Evolutionary conservation across 163 green algal species (phyloP).

Genomic region (Coccomyxa subellipsoidea): DNA sequence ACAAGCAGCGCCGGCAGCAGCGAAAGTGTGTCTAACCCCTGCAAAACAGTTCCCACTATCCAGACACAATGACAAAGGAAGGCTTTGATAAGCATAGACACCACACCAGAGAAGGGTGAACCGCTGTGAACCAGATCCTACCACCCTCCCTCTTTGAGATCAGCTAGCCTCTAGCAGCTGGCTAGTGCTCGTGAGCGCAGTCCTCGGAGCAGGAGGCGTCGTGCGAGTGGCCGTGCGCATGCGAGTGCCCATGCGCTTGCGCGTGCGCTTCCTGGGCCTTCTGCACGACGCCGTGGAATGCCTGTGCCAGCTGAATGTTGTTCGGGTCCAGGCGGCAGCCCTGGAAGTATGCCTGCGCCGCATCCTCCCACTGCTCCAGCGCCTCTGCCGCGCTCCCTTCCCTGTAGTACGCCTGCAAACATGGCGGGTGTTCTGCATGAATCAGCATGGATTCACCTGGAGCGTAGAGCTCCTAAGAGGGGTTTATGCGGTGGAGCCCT

Average conservation of each 20-base stretch:
- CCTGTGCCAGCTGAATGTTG: slow-evolving; percentile 28
- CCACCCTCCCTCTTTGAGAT: not conserved
- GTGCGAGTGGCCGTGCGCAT: not conserved
- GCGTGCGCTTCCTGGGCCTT: slow-evolving; percentile 13
- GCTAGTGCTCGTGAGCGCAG: not conserved
- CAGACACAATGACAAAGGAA: no score
- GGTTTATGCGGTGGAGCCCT: no score
- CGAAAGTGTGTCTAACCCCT: no score
- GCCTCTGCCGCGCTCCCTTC: slow-evolving; percentile 41
- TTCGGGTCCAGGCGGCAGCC: slow-evolving; percentile 36
- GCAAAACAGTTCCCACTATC: no score
- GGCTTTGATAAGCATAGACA: no score
- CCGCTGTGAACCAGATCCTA: no score
- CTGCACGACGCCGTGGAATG: slow-evolving; percentile 25
- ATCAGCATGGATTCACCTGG: no score
- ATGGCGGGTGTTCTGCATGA: not conserved
- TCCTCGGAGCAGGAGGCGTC: not conserved
- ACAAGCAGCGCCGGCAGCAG: no score
- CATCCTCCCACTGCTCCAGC: slow-evolving; percentile 44
- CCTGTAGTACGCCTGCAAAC: slow-evolving; percentile 49
- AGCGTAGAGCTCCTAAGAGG: no score
- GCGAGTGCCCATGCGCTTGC: not conserved
- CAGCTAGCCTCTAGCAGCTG: not conserved
- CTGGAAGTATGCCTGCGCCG: slow-evolving; percentile 47
- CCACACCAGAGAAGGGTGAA: no score